Evolutionary conservation across 2,329 filamentous ascomycete species (phyloP).

Genomic region (Aspergillus caelatus): DNA sequence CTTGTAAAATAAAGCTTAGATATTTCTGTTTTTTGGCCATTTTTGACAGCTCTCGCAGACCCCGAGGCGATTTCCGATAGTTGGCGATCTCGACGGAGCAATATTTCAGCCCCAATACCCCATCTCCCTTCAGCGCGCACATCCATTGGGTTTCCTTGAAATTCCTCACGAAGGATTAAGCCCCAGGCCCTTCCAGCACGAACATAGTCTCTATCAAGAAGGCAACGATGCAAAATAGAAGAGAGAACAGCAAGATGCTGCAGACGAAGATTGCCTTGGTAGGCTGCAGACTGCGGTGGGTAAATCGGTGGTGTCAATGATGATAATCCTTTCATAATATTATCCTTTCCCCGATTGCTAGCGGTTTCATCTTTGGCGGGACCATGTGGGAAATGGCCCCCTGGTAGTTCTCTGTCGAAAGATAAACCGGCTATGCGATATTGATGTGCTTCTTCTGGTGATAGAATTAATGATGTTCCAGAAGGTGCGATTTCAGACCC

Average conservation of each 20-base stretch:
- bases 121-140: slow-evolving; percentile 71
- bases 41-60: slow-evolving; percentile 3
- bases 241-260: slow-evolving; percentile 69
- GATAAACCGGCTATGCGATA: slow-evolving; percentile 47
- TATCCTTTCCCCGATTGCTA: slow-evolving; percentile 16
- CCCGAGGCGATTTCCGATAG: slow-evolving; percentile 18
- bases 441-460: slow-evolving; percentile 46
- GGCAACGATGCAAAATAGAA: slow-evolving; percentile 70
- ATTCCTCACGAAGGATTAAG: slow-evolving; percentile 67
- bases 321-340: slow-evolving; percentile 32
- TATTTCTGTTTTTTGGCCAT: slow-evolving; percentile 3
- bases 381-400: slow-evolving; percentile 46
- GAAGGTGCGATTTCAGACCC: slow-evolving; percentile 28
- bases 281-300: slow-evolving; percentile 33
- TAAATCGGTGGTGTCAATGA: slow-evolving; percentile 38
- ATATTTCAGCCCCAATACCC: slow-evolving; percentile 82
- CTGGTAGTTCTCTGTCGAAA: slow-evolving; percentile 41
- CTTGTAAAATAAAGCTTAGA: slow-evolving; percentile 42
- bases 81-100: slow-evolving; percentile 61
- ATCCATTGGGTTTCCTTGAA: slow-evolving; percentile 64
- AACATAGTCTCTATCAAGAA: slow-evolving; percentile 69
- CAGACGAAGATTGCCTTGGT: slow-evolving; percentile 41
- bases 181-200: slow-evolving; percentile 76
- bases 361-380: slow-evolving; percentile 20
- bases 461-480: slow-evolving; percentile 32